These are phyloP conservation scores for Lachnellula arida DNA, from an alignment of 2,329 filamentous ascomycete genomes.

Conservation along the genomic window DNA sequence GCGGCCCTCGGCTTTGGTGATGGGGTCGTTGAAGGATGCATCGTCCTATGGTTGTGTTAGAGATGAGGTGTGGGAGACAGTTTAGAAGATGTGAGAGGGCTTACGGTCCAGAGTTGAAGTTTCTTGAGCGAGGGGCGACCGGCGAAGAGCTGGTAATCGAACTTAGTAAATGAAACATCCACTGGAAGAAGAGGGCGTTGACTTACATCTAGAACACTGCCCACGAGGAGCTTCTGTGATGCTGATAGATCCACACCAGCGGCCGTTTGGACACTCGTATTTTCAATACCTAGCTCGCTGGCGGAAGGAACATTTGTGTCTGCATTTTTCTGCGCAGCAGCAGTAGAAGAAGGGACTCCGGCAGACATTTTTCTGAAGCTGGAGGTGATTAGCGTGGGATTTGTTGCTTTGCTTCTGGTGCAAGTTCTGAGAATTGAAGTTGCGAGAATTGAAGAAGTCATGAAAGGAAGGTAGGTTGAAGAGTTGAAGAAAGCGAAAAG, in stretches of 20 bases:
- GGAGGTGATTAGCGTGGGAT: neutral
- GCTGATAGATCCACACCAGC: slow-evolving; percentile 46
- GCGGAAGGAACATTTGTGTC: neutral
- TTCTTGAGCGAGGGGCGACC: slow-evolving; percentile 55
- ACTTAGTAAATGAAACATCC: neutral
- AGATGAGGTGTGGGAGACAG: neutral
- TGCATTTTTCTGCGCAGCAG: slow-evolving; percentile 11
- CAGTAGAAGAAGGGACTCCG: slow-evolving; percentile 27
- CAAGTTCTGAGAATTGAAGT: neutral
- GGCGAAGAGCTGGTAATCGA: slow-evolving; percentile 46
- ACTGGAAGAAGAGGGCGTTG: neutral
- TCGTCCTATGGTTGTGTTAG: slow-evolving; percentile 34
- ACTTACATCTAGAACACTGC: slow-evolving; percentile 51
- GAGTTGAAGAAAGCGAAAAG: neutral
- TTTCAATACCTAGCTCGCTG: slow-evolving; percentile 40
- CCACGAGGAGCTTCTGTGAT: slow-evolving; percentile 50
- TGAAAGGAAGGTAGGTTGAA: neutral
- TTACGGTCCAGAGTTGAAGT: slow-evolving; percentile 50
- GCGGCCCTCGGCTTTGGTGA: slow-evolving; percentile 53
- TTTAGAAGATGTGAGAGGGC: neutral
- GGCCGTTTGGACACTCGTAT: slow-evolving; percentile 48
- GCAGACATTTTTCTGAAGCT: slow-evolving; percentile 25
- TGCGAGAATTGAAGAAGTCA: slow-evolving; percentile 8
- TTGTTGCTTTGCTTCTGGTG: neutral
- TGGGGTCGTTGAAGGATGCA: slow-evolving; percentile 53